Conservation (phyloP, 2,329 filamentous ascomycete genomes). For the Stemphylium lycopersici region DNA sequence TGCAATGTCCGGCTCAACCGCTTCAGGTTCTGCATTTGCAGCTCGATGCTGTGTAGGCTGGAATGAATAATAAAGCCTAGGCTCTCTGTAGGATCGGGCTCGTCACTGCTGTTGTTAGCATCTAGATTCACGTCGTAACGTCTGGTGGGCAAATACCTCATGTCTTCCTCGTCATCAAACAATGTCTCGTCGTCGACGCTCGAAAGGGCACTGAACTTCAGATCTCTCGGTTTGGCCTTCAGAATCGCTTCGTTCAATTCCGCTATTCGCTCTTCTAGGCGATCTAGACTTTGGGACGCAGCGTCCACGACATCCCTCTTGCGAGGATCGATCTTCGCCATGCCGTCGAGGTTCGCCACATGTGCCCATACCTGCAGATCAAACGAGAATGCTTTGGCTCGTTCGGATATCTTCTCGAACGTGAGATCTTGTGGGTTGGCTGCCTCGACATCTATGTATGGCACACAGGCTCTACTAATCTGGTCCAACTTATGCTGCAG, state of each 20-base stretch:
- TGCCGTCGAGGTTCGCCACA: conserved; percentile 23
- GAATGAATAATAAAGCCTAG: conserved; percentile 28
- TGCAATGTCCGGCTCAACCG: conserved; percentile 31
- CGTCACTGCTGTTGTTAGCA: conserved; percentile 6
- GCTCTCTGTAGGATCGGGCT: conserved; percentile 23
- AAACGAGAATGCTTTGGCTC: conserved; percentile 27
- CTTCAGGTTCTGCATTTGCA: conserved; percentile 33
- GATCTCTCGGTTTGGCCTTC: conserved; percentile 27
- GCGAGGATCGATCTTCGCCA: conserved; percentile 20
- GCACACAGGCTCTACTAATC: conserved; percentile 21
- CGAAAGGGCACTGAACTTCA: conserved; percentile 22
- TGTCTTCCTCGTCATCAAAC: conserved; percentile 14
- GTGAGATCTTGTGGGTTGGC: conserved; percentile 32
- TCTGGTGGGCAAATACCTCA: conserved; percentile 5
- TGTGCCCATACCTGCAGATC: conserved; percentile 34
- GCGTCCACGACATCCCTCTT: conserved; percentile 22
- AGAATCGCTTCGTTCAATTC: conserved; percentile 22
- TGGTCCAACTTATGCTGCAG: conserved; percentile 27
- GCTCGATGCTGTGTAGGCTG: conserved; percentile 29
- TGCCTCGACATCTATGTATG: conserved; percentile 28
- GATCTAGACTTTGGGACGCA: conserved; percentile 23
- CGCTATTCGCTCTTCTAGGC: conserved; percentile 15
- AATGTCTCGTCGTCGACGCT: conserved; percentile 17
- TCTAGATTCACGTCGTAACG: not conserved
- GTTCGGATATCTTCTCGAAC: conserved; percentile 32